phyloP scores from a whole-genome alignment of 345 rosid species.

The Eucalyptus marginata region DNA sequence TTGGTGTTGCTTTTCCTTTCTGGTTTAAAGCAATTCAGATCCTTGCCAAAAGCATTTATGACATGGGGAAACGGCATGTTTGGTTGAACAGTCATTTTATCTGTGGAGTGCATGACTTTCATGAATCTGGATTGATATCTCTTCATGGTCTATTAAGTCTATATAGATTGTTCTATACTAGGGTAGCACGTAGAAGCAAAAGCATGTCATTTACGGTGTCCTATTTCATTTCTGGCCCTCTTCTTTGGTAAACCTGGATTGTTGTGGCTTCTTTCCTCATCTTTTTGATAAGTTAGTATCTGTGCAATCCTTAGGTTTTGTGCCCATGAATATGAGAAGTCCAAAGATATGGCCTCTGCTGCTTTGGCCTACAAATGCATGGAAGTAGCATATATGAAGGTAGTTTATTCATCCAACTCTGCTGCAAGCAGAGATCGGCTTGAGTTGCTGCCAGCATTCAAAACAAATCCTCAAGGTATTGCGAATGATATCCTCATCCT shows the following conservation, averaged over 20 bases:
- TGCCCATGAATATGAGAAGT: conserved; percentile 89
- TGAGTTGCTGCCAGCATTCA: conserved; percentile 63
- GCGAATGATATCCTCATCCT: neutral
- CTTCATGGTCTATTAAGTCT: neutral
- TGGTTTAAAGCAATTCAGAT: neutral
- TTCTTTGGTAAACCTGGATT: neutral
- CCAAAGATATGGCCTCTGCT: conserved; percentile 86
- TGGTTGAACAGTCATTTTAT: neutral
- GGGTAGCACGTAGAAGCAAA: neutral
- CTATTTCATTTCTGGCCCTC: neutral
- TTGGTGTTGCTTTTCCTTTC: neutral
- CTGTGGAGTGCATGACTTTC: neutral
- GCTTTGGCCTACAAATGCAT: conserved; percentile 95
- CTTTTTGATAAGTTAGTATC: neutral
- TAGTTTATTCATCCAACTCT: conserved; percentile 51
- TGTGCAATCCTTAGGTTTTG: conserved; percentile 51
- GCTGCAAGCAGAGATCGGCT: conserved; percentile 50
- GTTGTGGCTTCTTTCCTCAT: neutral
- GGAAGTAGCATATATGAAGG: conserved; percentile 96
- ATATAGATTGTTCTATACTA: neutral
- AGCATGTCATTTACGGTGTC: neutral
- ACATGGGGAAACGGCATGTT: neutral
- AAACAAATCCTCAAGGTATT: conserved; percentile 79
- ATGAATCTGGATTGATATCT: neutral
- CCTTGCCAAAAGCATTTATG: neutral